Evolutionary conservation across 257 asterid species (phyloP), one percentile per base, ranked within the genome.

Genomic region (Fraxinus anomala): DNA sequence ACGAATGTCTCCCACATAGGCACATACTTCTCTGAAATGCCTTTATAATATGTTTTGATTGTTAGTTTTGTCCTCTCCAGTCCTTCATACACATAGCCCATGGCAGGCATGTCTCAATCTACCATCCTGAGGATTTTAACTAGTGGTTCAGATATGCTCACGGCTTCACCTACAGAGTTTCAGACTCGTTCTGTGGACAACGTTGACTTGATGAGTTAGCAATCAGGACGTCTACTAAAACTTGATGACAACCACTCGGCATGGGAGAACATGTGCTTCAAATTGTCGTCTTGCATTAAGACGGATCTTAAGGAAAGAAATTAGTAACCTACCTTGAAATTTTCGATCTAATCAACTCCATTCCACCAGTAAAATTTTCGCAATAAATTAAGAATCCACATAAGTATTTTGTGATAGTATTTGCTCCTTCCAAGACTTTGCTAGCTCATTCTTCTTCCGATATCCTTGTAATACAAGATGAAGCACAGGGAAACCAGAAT

Each of bases 401-500:
- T 30, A 85, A 79, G 54, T 70, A 81, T 30, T 51, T 79, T 17
- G 76, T 77, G 75, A 85, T 67, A 17, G 79, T 79, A 40, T 71
- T 79, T 67, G 83, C 87, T 65, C 85, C 87, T 76, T 87, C 82
- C 74, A 85, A 80, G 75, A 87, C 89, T 67, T 61, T 71, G 23
- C 74, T 80, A 76, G 83, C 83, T 86, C 89, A 83, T 47, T 87
- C 87, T 68, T 87, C 90, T 66, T 84, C 84, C 84, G 85, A 81
- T 71, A 26, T 26, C 28, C 28, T 26, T 26, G 28, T 26, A 56
- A 82, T 76, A 79, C 87, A 87, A 70, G 76, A 61, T n/a, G 90
- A 85, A 21, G 87, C 84, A 74, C 90, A 85, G 4, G 90, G 88
- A 76, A 88, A 84, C 84, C 87, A 87, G 77, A 84, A 87, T 17